Evolutionary conservation across 768 basidiomycete species (phyloP).

Genomic region (Saitozyma sp.): DNA sequence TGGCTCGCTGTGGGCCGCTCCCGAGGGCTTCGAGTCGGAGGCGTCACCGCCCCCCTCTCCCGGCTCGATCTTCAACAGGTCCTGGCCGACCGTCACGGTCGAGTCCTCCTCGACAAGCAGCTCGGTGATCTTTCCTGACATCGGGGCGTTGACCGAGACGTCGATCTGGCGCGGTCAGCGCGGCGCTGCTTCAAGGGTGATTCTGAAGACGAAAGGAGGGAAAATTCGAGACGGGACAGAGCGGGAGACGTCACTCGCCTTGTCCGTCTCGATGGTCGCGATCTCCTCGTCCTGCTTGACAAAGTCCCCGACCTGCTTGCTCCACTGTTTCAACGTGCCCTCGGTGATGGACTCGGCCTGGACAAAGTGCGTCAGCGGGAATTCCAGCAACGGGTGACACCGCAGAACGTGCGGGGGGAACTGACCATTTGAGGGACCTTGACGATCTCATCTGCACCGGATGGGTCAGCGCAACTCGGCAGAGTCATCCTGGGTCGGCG

Average conservation of each 20-base stretch:
- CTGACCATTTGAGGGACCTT: slow-evolving; percentile 89
- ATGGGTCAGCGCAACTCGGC: background rate
- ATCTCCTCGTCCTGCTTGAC: slow-evolving; percentile 93
- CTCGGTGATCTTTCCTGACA: slow-evolving; percentile 81
- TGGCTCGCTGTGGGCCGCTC: slow-evolving; percentile 40
- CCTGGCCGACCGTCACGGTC: slow-evolving; percentile 91
- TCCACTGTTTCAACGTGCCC: slow-evolving; percentile 92
- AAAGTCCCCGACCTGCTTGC: slow-evolving; percentile 86
- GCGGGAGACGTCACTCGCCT: slow-evolving; percentile 60
- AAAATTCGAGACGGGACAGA: background rate
- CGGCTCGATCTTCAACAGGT: slow-evolving; percentile 84
- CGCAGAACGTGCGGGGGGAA: background rate
- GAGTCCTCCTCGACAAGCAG: slow-evolving; percentile 86
- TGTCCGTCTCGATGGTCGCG: slow-evolving; percentile 98
- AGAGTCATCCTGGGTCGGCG: background rate
- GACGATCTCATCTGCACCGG: slow-evolving; percentile 66
- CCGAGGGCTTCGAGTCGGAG: slow-evolving; percentile 28
- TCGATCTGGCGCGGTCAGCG: slow-evolving; percentile 67
- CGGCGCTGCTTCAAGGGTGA: no score
- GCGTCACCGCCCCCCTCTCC: slow-evolving; percentile 60
- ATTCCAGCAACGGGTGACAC: no score
- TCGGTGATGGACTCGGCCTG: slow-evolving; percentile 90
- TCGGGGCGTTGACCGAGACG: slow-evolving; percentile 90
- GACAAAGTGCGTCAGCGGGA: background rate
- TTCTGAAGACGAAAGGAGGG: no score